A percentile compares a stretch with the other conserved stretches of the same genome.
Evolutionary conservation across 2,329 filamentous ascomycete species (phyloP).

Genomic region (Nemania diffusa): DNA sequence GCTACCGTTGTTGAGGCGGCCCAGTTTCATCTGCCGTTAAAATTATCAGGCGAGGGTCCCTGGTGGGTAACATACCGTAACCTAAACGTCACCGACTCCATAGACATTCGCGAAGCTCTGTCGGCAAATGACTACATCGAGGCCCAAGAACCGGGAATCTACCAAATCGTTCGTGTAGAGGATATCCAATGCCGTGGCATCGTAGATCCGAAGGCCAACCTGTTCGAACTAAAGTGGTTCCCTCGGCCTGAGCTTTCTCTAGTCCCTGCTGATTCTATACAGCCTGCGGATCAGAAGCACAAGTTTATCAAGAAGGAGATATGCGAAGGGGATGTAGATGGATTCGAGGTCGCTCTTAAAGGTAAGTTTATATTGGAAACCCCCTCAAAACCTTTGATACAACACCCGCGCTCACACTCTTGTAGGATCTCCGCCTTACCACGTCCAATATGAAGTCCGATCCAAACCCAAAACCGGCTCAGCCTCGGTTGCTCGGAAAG

Average conservation of each 20-base stretch:
- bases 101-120: constrained; percentile 43
- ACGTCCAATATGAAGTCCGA: constrained; percentile 82
- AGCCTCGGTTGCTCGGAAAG: constrained; percentile 72
- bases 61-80: constrained; percentile 85
- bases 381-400: constrained; percentile 6
- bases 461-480: constrained; percentile 76
- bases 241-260: constrained; percentile 78
- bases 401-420: constrained; percentile 47
- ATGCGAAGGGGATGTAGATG: constrained; percentile 94
- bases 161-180: constrained; percentile 79
- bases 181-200: constrained; percentile 86
- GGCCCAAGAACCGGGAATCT: constrained; percentile 75
- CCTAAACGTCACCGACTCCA: constrained; percentile 61
- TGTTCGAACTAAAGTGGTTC: constrained; percentile 87
- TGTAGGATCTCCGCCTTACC: constrained; percentile 80
- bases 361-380: constrained; percentile 61
- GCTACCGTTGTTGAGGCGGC: constrained; percentile 82
- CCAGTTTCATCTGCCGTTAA: constrained; percentile 78
- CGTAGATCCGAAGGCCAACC: constrained; percentile 77
- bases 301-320: constrained; percentile 80
- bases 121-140: constrained; percentile 74
- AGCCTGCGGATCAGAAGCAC: constrained; percentile 56
- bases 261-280: constrained; percentile 71
- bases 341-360: constrained; percentile 81
- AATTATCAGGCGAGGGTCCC: constrained; percentile 84